These are phyloP conservation scores for Picea glauca DNA, from an alignment of 75 land plant species.

Conservation along the genomic window DNA sequence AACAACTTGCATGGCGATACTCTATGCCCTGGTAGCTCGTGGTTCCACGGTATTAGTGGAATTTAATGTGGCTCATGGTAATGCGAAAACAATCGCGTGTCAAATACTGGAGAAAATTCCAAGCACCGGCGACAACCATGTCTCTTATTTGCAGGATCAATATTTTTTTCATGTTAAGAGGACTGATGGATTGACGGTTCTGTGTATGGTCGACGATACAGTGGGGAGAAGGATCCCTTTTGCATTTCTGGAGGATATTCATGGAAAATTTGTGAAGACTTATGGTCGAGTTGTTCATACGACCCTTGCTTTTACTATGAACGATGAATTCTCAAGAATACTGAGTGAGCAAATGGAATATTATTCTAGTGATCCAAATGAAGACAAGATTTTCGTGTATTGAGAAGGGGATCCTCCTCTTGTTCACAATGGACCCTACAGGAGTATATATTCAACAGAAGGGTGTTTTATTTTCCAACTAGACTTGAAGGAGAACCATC, in stretches of 20 bases:
- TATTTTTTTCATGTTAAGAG: slow-evolving; percentile 79
- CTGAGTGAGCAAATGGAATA: slow-evolving; percentile 79
- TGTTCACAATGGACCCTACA: too few species aligned
- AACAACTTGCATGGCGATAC: slow-evolving; percentile 51
- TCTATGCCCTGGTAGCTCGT: slow-evolving; percentile 76
- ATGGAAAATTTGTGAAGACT: neutral
- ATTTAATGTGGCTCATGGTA: slow-evolving; percentile 46
- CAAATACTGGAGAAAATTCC: slow-evolving; percentile 83
- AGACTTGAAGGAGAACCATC: too few species aligned
- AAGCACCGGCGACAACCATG: slow-evolving; percentile 45
- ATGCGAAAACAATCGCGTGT: slow-evolving; percentile 67
- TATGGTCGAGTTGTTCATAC: slow-evolving; percentile 28
- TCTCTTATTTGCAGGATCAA: slow-evolving; percentile 87
- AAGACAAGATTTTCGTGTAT: slow-evolving; percentile 36
- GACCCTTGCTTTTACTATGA: slow-evolving; percentile 76
- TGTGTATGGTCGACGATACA: slow-evolving; percentile 86
- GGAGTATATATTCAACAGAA: too few species aligned
- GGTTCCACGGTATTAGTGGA: slow-evolving; percentile 91
- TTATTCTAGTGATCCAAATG: slow-evolving; percentile 77
- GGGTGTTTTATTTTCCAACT: too few species aligned
- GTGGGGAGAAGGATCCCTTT: slow-evolving; percentile 53
- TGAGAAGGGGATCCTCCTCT: too few species aligned
- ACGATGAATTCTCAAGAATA: slow-evolving; percentile 83
- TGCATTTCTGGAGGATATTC: slow-evolving; percentile 30
- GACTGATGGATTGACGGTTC: slow-evolving; percentile 82